phyloP scores from a whole-genome alignment of 1,139 yeast species.

The Yamadazyma atlantica region DNA sequence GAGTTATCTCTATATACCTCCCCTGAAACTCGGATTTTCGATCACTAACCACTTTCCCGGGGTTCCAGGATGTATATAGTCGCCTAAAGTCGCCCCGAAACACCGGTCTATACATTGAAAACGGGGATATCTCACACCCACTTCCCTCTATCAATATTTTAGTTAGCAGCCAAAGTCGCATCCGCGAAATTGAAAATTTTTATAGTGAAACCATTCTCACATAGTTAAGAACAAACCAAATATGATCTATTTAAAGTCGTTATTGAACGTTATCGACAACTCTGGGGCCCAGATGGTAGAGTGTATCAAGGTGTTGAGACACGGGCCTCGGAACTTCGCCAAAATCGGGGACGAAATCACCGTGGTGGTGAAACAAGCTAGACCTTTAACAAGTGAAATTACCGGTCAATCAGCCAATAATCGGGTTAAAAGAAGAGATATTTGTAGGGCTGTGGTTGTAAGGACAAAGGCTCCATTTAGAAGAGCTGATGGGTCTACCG shows the following conservation, averaged over 20 bases:
- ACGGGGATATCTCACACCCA: no score
- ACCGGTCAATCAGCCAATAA: conserved; percentile 72
- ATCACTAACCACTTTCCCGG: conserved; percentile 30
- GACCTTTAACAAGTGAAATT: conserved; percentile 61
- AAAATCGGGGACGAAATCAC: conserved; percentile 89
- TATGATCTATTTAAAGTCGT: conserved; percentile 88
- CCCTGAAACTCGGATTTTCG: conserved; percentile 66
- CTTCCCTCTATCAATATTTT: neutral
- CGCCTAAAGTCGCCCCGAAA: neutral
- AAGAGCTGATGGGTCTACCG: conserved; percentile 84
- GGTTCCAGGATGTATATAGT: conserved; percentile 24
- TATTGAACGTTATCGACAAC: conserved; percentile 88
- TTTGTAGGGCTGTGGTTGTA: conserved; percentile 92
- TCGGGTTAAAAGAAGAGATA: conserved; percentile 92
- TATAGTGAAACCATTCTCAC: neutral
- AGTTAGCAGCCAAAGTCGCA: conserved; percentile 1
- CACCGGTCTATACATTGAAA: neutral
- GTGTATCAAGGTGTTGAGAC: conserved; percentile 92
- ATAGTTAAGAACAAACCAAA: no score
- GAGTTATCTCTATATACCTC: conserved; percentile 40
- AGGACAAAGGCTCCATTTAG: conserved; percentile 85
- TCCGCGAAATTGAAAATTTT: conserved; percentile 1
- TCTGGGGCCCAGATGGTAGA: conserved; percentile 95
- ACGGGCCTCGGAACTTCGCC: conserved; percentile 82
- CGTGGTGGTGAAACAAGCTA: conserved; percentile 91